These are phyloP conservation scores for Thielaviopsis euricoi DNA, from an alignment of 2,329 filamentous ascomycete genomes.

Conservation along the genomic window DNA sequence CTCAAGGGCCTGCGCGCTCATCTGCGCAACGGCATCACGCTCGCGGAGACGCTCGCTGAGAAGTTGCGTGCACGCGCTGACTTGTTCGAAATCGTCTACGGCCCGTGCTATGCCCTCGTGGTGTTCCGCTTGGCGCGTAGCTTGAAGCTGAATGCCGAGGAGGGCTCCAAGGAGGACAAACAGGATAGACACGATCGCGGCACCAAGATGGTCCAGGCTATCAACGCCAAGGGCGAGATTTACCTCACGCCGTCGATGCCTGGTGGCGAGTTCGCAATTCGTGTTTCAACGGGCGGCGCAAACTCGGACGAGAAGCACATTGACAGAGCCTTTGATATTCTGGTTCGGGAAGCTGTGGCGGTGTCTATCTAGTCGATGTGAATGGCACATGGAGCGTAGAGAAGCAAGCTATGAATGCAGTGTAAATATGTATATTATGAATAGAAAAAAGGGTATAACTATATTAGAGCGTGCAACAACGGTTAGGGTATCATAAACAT, in stretches of 20 bases:
- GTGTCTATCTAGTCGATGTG: neutral
- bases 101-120: constrained; percentile 62
- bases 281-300: constrained; percentile 60
- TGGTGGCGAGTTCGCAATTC: constrained; percentile 58
- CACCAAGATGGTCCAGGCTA: constrained; percentile 54
- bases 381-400: neutral
- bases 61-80: constrained; percentile 44
- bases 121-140: constrained; percentile 45
- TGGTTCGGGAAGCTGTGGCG: constrained; percentile 24
- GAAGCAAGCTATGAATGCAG: too few species aligned
- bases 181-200: constrained; percentile 51
- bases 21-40: constrained; percentile 48
- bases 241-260: constrained; percentile 69
- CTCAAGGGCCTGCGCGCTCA: constrained; percentile 58
- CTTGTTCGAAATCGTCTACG: constrained; percentile 59
- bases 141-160: constrained; percentile 16
- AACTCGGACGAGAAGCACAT: constrained; percentile 57
- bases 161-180: constrained; percentile 16
- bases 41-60: constrained; percentile 54
- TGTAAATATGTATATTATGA: constrained; percentile 11
- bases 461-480: neutral
- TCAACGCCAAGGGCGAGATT: constrained; percentile 61
- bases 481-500: constrained; percentile 5
- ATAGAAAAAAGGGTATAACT: constrained; percentile 13
- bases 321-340: constrained; percentile 53